Percentiles rank a stretch among this genome's conserved stretches.
phyloP scores from a whole-genome alignment of 495 filamentous ascomycete species.

The Glarea lozoyensis region DNA sequence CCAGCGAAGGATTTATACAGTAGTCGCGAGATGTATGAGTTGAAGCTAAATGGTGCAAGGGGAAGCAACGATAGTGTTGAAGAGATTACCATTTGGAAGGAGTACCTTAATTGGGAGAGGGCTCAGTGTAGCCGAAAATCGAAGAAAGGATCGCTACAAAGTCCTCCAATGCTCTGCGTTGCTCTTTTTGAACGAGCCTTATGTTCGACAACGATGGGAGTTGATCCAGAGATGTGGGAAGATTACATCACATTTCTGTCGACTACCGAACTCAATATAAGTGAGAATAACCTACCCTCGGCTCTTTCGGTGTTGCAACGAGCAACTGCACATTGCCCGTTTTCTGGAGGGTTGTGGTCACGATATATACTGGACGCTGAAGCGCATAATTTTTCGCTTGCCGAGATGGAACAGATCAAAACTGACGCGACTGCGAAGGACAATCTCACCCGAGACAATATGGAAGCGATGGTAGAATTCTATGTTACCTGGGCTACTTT shows the following conservation, averaged over 20 bases:
- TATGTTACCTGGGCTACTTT: constrained; percentile 91
- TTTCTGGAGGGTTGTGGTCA: constrained; percentile 86
- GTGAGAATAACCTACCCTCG: constrained; percentile 15
- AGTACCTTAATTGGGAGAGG: constrained; percentile 83
- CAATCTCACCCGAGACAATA: constrained; percentile 58
- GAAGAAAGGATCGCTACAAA: constrained; percentile 41
- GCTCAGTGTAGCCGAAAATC: constrained; percentile 32
- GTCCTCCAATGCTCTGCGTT: constrained; percentile 40
- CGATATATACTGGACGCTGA: constrained; percentile 78
- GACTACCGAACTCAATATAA: constrained; percentile 5
- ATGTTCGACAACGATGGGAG: constrained; percentile 53
- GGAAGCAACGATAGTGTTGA: constrained; percentile 47
- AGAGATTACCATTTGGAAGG: constrained; percentile 49
- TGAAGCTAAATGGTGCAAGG: constrained; percentile 49
- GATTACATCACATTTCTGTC: constrained; percentile 69
- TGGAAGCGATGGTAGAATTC: constrained; percentile 80
- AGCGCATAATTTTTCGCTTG: constrained; percentile 59
- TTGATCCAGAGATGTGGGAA: constrained; percentile 66
- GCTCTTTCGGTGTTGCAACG: constrained; percentile 52
- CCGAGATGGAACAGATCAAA: constrained; percentile 81
- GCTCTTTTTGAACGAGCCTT: constrained; percentile 74
- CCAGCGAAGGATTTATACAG: constrained; percentile 60
- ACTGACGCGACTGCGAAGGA: constrained; percentile 81
- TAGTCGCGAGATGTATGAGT: constrained; percentile 63
- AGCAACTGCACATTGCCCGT: constrained; percentile 81